phyloP scores from a whole-genome alignment of 2,329 filamentous ascomycete species.

The Diaporthe aspalathi region DNA sequence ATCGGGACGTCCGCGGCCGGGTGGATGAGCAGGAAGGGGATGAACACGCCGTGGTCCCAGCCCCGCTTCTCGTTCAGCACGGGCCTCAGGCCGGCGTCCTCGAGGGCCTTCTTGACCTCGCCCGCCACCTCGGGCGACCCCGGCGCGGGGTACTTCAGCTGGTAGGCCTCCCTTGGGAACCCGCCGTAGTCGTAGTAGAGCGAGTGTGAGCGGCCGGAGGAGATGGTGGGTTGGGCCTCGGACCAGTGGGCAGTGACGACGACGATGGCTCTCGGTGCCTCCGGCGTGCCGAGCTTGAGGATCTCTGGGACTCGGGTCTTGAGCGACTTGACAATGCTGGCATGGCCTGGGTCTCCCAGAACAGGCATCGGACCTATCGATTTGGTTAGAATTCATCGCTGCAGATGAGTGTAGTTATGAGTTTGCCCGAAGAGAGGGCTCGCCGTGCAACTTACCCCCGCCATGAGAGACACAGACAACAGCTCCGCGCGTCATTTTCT shows the following conservation, averaged over 20 bases:
- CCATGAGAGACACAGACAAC: slow-evolving; percentile 63
- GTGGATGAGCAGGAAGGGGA: slow-evolving; percentile 66
- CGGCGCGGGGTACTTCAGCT: slow-evolving; percentile 66
- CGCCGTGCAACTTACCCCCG: slow-evolving; percentile 51
- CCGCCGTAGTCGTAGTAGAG: slow-evolving; percentile 70
- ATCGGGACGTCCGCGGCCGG: slow-evolving; percentile 65
- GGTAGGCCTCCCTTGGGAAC: slow-evolving; percentile 67
- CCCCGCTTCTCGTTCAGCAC: slow-evolving; percentile 54
- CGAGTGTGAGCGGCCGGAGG: slow-evolving; percentile 57
- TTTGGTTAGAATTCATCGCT: background rate
- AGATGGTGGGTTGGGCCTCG: slow-evolving; percentile 61
- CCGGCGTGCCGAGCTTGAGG: slow-evolving; percentile 63
- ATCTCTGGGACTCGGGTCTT: slow-evolving; percentile 65
- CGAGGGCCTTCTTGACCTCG: slow-evolving; percentile 59
- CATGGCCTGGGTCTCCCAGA: slow-evolving; percentile 65
- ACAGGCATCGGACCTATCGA: slow-evolving; percentile 65
- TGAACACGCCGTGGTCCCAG: slow-evolving; percentile 72
- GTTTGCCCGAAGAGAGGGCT: background rate
- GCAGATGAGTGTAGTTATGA: background rate
- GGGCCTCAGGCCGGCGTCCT: slow-evolving; percentile 57
- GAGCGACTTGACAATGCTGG: slow-evolving; percentile 62
- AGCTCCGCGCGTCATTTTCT: slow-evolving; percentile 55
- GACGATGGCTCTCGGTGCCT: slow-evolving; percentile 63
- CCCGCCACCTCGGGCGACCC: slow-evolving; percentile 65
- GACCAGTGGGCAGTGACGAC: slow-evolving; percentile 71